Conservation (phyloP, 2,329 filamentous ascomycete species). For the Lomentospora prolificans region DNA sequence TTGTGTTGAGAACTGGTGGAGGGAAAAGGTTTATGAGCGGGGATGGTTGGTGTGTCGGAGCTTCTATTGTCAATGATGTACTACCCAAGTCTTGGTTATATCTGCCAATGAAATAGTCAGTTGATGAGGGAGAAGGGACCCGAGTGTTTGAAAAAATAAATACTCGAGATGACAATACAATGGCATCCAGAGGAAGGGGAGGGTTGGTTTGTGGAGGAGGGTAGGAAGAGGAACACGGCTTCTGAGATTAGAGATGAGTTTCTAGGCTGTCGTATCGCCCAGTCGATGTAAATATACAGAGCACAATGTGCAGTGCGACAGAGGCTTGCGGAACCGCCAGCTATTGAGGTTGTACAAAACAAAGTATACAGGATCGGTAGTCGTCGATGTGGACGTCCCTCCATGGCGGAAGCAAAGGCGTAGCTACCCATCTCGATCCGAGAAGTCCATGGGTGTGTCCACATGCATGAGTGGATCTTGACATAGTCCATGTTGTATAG, state of each 20-base stretch:
- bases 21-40: conserved; percentile 43
- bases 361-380: conserved; percentile 2
- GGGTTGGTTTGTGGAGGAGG: neutral
- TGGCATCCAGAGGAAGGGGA: neutral
- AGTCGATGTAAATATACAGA: neutral
- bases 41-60: conserved; percentile 30
- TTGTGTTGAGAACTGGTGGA: conserved; percentile 35
- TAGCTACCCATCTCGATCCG: neutral
- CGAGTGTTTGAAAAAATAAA: neutral
- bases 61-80: conserved; percentile 44
- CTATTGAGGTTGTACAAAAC: conserved; percentile 1
- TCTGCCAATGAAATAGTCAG: conserved; percentile 24
- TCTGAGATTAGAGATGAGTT: neutral
- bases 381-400: neutral
- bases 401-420: neutral
- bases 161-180: neutral
- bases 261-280: neutral
- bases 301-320: neutral
- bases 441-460: neutral
- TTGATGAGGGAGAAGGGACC: neutral
- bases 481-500: too few species aligned
- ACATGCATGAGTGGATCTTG: neutral
- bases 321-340: conserved; percentile 6
- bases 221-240: neutral
- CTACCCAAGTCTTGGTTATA: conserved; percentile 45